A percentile compares a stretch with the other conserved stretches of the same genome.
phyloP scores from a whole-genome alignment of 345 rosid species.

The Eucalyptus marginata region DNA sequence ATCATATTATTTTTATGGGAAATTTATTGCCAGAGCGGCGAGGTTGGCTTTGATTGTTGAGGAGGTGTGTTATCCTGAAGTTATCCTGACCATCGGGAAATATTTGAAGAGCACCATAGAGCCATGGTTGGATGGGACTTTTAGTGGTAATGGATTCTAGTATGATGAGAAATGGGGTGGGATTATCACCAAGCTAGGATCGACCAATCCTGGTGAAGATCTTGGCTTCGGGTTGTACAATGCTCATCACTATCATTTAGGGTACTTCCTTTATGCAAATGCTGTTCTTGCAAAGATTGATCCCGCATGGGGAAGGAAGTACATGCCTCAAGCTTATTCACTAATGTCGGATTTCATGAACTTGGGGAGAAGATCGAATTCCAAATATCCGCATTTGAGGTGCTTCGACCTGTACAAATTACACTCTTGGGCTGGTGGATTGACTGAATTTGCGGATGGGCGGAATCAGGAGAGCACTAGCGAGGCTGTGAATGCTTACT shows the following conservation, averaged over 20 bases:
- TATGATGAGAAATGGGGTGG: conserved; percentile 90
- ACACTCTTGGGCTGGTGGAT: conserved; percentile 95
- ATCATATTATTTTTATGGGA: conserved; percentile 75
- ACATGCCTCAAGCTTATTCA: conserved; percentile 62
- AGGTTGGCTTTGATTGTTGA: conserved; percentile 84
- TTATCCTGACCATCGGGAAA: conserved; percentile 48
- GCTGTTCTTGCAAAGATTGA: conserved; percentile 83
- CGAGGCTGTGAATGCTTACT: conserved; percentile 88
- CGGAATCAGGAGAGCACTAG: conserved; percentile 84
- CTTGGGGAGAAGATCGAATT: conserved; percentile 34
- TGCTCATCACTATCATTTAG: conserved; percentile 79
- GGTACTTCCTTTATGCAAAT: conserved; percentile 80
- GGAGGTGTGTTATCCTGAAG: conserved; percentile 54
- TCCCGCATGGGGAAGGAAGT: conserved; percentile 76
- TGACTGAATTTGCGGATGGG: conserved; percentile 74
- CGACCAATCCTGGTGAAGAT: conserved; percentile 56
- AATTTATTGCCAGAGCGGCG: conserved; percentile 75
- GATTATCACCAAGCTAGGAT: conserved; percentile 57
- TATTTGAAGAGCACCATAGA: conserved; percentile 64
- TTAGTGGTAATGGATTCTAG: conserved; percentile 61
- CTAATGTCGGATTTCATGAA: conserved; percentile 78
- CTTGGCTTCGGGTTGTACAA: conserved; percentile 76
- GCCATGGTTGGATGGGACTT: conserved; percentile 89
- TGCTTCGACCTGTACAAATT: conserved; percentile 82
- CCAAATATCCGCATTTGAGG: conserved; percentile 59